A percentile compares a stretch with the other conserved stretches of the same genome.
phyloP scores from a whole-genome alignment of 2,329 filamentous ascomycete genomes.

The Xenosphaeropsis pyriputrescens region DNA sequence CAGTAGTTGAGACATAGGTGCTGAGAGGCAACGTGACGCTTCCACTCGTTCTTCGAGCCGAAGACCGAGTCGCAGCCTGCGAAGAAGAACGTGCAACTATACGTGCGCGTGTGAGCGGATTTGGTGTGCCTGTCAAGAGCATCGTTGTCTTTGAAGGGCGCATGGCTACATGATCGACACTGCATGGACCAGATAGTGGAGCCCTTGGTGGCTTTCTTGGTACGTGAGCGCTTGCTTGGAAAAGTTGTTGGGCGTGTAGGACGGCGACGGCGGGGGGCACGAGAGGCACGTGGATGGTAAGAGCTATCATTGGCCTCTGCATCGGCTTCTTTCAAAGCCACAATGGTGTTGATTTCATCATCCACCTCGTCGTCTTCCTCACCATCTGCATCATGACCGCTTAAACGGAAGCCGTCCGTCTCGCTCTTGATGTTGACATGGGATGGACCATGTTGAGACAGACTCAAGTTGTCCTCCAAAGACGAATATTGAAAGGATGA shows the following conservation, averaged over 20 bases:
- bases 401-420: background rate
- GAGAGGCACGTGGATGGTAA: background rate
- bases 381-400: slow-evolving; percentile 3
- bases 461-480: background rate
- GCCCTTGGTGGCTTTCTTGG: slow-evolving; percentile 5
- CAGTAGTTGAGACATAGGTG: slow-evolving; percentile 65
- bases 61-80: slow-evolving; percentile 66
- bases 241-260: background rate
- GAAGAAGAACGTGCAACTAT: slow-evolving; percentile 63
- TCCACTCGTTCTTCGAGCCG: slow-evolving; percentile 86
- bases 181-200: background rate
- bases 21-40: slow-evolving; percentile 70
- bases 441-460: background rate
- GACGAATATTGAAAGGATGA: background rate
- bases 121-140: slow-evolving; percentile 32
- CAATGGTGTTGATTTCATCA: slow-evolving; percentile 2
- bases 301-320: background rate
- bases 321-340: slow-evolving; percentile 1
- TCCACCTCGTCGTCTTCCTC: slow-evolving; percentile 8
- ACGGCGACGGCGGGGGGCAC: background rate
- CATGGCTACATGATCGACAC: slow-evolving; percentile 11
- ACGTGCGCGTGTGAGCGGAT: slow-evolving; percentile 37
- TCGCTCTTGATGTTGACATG: background rate
- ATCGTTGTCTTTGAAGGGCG: slow-evolving; percentile 28
- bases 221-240: slow-evolving; percentile 5